Evolutionary conservation across 2,329 filamentous ascomycete species (phyloP).

Genomic region (Gnomoniopsis sp.): DNA sequence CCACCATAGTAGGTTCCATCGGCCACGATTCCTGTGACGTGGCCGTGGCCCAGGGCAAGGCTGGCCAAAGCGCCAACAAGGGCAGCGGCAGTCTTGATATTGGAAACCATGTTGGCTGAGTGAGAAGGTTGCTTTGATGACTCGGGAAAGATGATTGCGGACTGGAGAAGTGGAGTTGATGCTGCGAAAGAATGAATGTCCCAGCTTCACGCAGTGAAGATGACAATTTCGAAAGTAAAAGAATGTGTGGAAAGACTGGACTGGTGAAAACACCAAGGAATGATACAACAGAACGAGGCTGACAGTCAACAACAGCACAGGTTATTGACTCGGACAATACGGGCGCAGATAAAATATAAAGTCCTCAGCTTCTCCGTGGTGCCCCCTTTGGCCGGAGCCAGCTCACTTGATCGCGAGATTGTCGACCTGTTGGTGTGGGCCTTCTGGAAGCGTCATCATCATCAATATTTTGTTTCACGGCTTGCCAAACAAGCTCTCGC

Average conservation of each 20-base stretch:
- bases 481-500: background rate
- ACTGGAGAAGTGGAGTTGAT: background rate
- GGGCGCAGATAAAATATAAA: background rate
- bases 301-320: background rate
- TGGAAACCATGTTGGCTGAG: constrained; percentile 1
- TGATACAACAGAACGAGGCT: background rate
- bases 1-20: constrained; percentile 12
- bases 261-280: background rate
- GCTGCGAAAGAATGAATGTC: background rate
- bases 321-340: background rate
- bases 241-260: background rate
- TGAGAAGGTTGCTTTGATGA: background rate
- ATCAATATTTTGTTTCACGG: constrained; percentile 1
- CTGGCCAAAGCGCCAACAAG: constrained; percentile 6
- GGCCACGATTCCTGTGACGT: constrained; percentile 13
- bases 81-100: background rate
- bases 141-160: background rate
- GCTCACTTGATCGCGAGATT: background rate
- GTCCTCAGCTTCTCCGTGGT: background rate
- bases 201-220: constrained; percentile 10
- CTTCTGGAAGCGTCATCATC: background rate
- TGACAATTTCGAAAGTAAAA: background rate
- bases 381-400: background rate
- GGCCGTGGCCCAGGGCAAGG: constrained; percentile 3
- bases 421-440: background rate